Evolutionary conservation across 495 filamentous ascomycete species (phyloP), one percentile per base, ranked within the genome.

Genomic region (Penicillium chermesinum): DNA sequence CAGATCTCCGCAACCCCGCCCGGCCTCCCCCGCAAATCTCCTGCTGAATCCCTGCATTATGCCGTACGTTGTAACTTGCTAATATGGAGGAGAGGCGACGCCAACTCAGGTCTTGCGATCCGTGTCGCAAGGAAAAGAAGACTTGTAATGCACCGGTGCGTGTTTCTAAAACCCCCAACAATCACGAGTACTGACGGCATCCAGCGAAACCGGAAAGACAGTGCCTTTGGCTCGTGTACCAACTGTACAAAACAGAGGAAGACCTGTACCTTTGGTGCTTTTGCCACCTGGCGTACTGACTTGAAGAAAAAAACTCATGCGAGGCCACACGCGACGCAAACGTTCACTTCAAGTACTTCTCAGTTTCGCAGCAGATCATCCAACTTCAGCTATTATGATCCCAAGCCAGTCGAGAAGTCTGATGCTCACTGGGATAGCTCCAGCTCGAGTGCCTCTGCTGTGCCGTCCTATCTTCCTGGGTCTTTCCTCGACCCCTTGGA

Each of bases 191-290:
- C 35, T 17, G 13, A 37, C 35, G 6, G 6, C 15, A 30, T 30
- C 25, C 27, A 54, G 44, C 54, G 48, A 40, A 49, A 50, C 2
- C 42, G 44, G 27, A 46, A 48, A 17, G 38, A 50, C 1, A 48
- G 8, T n/a, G 32, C 22, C 9, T 50, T 57, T 43, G 10, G 5
- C 10, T 44, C 63, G 13, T 66, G 63, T 41, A 55, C 55, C 1
- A 63, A 64, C 35, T 66, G 62, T 48, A 58, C 39, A 34, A 41
- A 49, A 41, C 58, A 48, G 45, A 61, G 58, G 22, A 64, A 64
- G 21, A 44, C 55, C 10, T 66, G 63, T 37, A 66, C 63, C 0
- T 66, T 66, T 46, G 50, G 59, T 56, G 53, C 44, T 64, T 4
- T 30, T 5, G 5, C 25, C 25, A 30, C 25, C 25, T 30, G 25